Conservation (phyloP, 2,329 filamentous ascomycete species). For the Phyllosticta paracitricarpa region DNA sequence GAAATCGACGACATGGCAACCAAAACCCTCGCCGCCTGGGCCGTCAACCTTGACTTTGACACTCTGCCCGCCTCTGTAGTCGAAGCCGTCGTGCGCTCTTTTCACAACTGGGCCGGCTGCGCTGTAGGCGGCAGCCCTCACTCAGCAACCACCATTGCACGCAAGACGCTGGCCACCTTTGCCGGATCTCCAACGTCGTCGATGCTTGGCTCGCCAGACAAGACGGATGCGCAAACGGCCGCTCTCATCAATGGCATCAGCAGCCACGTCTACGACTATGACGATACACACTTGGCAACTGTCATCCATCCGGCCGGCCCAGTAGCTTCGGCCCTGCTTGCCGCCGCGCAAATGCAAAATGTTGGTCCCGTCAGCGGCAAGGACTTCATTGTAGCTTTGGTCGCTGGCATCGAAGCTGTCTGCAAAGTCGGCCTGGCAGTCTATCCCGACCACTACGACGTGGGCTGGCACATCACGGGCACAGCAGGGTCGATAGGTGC, state of each 20-base stretch:
- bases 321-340: conserved; percentile 41
- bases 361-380: conserved; percentile 28
- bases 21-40: conserved; percentile 38
- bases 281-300: conserved; percentile 47
- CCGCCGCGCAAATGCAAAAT: conserved; percentile 34
- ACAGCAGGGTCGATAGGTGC: conserved; percentile 44
- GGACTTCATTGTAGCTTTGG: conserved; percentile 42
- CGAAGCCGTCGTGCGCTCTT: conserved; percentile 35
- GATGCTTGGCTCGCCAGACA: conserved; percentile 24
- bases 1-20: conserved; percentile 33
- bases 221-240: conserved; percentile 38
- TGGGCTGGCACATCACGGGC: conserved; percentile 48
- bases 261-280: conserved; percentile 47
- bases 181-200: conserved; percentile 28
- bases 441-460: conserved; percentile 45
- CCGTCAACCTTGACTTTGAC: conserved; percentile 31
- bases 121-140: conserved; percentile 42
- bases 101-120: conserved; percentile 48
- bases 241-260: conserved; percentile 46
- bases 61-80: conserved; percentile 33
- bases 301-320: conserved; percentile 47
- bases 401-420: conserved; percentile 43
- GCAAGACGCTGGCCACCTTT: conserved; percentile 27
- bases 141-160: conserved; percentile 32
- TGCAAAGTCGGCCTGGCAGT: conserved; percentile 45